Evolutionary conservation across 1,139 yeast species (phyloP), one percentile per base, ranked within the genome.

Genomic region (Arxiozyma telluris): DNA sequence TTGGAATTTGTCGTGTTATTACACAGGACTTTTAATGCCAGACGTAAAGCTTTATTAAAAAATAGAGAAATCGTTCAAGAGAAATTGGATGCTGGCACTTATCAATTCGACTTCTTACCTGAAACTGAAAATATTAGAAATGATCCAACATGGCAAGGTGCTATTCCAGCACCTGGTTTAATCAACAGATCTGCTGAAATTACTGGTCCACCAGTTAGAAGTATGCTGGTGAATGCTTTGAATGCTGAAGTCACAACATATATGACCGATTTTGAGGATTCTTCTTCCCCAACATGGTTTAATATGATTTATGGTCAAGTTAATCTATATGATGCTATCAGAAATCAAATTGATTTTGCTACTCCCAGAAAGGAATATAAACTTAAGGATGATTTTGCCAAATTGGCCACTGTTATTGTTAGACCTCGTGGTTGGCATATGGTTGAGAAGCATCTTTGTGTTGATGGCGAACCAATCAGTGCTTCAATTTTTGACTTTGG

Each of bases 241-340:
- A 90, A 90, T 74, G 83, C 96, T 5, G 81, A 81, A 55, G 96
- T 90, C 49, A 89, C 87, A 67, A 88, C 96, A 50, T 90, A 90
- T 72, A 90, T 90, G 97, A 84, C 94, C 49, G 97, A 90, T 74
- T 87, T 90, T 64, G 97, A 90, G 73, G 97, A 90, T 74, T 87
- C 96, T 38, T 83, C 90, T 64, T 84, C 97, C 41, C 98, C 98
- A 63, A 91, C 98, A 41, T 93, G 98, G 98, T 74, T 74, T 62
- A 90, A 89, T 73, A 79, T 88, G 77, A 81, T 87, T 58, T 77
- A 81, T 62, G 98, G 98, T 55, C 98, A 93, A 75, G 88, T 87
- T 62, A 90, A 93, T 73, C 76, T 93, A 66, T 90, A 82, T 73
- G 98, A 93, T 69, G 97, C 90, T 45, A 79, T 84, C 53, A 78